Conservation (phyloP, 176 grass and related monocot genomes). For the Echinochloa phyllopogon region DNA sequence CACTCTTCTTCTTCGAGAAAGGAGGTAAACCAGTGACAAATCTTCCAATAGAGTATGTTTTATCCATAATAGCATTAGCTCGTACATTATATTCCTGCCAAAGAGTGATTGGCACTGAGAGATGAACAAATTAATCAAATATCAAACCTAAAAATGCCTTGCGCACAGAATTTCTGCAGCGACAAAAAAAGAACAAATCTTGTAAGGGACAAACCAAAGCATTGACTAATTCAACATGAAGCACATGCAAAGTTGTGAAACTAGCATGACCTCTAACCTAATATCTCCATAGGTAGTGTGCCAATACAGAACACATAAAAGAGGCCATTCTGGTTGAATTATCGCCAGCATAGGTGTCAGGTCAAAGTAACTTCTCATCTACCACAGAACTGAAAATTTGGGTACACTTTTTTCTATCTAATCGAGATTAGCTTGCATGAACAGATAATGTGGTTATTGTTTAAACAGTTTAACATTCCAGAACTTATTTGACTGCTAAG, state of each 20-base stretch:
- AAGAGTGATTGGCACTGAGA: constrained; percentile 1
- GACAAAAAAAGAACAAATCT: constrained; percentile 1
- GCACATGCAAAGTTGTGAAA: background rate
- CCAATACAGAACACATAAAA: background rate
- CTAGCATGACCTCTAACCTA: constrained; percentile 18
- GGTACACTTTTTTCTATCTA: background rate
- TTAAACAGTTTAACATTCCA: background rate
- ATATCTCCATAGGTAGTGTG: background rate
- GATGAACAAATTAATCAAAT: constrained; percentile 42
- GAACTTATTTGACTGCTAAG: background rate
- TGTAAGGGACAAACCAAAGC: background rate
- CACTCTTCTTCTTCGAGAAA: constrained; percentile 88
- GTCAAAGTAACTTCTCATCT: background rate
- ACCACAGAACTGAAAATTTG: background rate
- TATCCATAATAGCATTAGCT: constrained; percentile 66
- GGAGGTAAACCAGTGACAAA: constrained; percentile 92
- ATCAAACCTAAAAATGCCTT: background rate
- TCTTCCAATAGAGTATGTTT: constrained; percentile 83
- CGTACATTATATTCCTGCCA: constrained; percentile 97
- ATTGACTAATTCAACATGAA: constrained; percentile 23
- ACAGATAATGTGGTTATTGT: background rate
- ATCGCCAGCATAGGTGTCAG: background rate
- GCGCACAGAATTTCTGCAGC: constrained; percentile 3
- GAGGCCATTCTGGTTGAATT: background rate
- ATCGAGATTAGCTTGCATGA: background rate